Evolutionary conservation across 768 basidiomycete species (phyloP).

Genomic region (Termitomyces titanicus): DNA sequence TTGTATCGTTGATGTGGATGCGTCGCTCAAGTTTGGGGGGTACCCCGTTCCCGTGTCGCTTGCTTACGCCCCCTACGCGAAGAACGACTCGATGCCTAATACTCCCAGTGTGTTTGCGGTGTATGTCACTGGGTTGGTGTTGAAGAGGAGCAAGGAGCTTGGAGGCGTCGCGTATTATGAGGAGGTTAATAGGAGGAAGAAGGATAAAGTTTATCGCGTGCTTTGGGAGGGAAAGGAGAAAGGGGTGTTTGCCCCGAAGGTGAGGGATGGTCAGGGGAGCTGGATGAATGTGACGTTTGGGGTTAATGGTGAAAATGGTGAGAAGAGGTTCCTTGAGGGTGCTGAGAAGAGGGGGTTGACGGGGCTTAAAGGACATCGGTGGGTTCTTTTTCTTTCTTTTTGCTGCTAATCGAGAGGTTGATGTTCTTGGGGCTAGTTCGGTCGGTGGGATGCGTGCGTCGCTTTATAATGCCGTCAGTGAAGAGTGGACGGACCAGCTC

Average conservation of each 20-base stretch:
- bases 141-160: constrained; percentile 60
- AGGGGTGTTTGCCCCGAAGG: constrained; percentile 70
- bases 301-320: constrained; percentile 64
- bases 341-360: constrained; percentile 80
- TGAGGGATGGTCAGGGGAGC: constrained; percentile 73
- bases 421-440: constrained; percentile 33
- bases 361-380: constrained; percentile 92
- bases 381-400: constrained; percentile 25
- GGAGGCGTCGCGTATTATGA: constrained; percentile 69
- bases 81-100: constrained; percentile 79
- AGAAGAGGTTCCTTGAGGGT: constrained; percentile 75
- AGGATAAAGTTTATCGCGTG: constrained; percentile 69
- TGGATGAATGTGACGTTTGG: constrained; percentile 97
- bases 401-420: no score
- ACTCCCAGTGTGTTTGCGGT: constrained; percentile 91
- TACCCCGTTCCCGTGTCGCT: constrained; percentile 73
- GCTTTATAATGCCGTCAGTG: constrained; percentile 85
- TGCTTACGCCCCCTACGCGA: constrained; percentile 79
- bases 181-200: constrained; percentile 66
- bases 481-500: constrained; percentile 63
- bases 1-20: constrained; percentile 87
- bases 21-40: constrained; percentile 69
- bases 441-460: constrained; percentile 74
- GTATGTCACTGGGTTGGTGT: constrained; percentile 85
- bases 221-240: constrained; percentile 66